Evolutionary conservation across 2,329 filamentous ascomycete genomes (phyloP).

Genomic region (Monilinia polystroma): DNA sequence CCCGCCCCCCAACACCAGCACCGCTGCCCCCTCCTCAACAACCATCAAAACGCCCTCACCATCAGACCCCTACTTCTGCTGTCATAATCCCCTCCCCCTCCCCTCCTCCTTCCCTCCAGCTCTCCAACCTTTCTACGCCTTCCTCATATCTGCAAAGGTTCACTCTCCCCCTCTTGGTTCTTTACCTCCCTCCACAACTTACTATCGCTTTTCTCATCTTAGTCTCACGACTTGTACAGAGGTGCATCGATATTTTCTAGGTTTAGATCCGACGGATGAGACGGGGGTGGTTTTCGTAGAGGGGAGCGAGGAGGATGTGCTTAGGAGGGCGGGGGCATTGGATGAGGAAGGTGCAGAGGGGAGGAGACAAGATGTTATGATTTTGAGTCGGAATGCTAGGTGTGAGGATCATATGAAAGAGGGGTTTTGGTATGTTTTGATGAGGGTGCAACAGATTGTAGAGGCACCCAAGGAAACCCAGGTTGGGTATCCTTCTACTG

Average conservation of each 20-base stretch:
- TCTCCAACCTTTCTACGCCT: conserved; percentile 14
- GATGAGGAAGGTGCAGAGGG: neutral
- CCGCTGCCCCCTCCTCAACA: neutral
- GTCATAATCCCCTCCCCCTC: neutral
- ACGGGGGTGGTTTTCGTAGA: neutral
- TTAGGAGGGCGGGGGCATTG: conserved; percentile 4
- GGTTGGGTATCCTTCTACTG: neutral
- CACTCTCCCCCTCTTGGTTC: neutral
- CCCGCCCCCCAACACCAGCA: conserved; percentile 6
- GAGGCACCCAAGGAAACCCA: neutral
- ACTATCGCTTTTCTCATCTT: conserved; percentile 17
- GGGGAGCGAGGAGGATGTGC: conserved; percentile 1
- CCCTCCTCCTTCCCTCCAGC: neutral
- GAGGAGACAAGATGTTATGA: conserved; percentile 21
- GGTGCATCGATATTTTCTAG: conserved; percentile 12
- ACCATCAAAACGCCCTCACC: neutral
- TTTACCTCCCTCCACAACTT: neutral
- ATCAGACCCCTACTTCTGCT: conserved; percentile 1
- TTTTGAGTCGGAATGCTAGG: conserved; percentile 21
- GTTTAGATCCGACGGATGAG: neutral
- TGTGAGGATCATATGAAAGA: conserved; percentile 18
- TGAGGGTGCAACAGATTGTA: conserved; percentile 11
- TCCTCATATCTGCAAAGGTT: neutral
- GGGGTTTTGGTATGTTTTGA: conserved; percentile 20
- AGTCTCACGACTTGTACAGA: conserved; percentile 5